These are phyloP conservation scores for Balansia obtecta DNA, from an alignment of 2,329 filamentous ascomycete genomes.

Conservation along the genomic window DNA sequence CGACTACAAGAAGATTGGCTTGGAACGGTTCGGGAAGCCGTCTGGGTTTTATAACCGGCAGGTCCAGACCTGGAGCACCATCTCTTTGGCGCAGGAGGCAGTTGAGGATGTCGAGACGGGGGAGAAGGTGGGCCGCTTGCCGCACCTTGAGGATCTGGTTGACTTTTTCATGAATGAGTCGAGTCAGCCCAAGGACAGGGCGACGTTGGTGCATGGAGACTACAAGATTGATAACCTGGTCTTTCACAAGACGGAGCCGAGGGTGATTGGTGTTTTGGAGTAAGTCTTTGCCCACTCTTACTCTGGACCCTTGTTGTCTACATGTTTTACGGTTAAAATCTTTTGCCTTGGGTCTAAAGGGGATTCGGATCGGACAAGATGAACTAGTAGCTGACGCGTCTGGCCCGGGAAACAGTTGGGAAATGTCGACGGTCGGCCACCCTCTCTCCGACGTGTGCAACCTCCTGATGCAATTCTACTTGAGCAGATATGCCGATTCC, in stretches of 20 bases:
- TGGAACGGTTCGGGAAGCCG: slow-evolving; percentile 61
- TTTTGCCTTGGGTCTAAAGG: too few species aligned
- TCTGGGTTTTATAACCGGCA: slow-evolving; percentile 77
- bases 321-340: not conserved
- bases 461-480: slow-evolving; percentile 37
- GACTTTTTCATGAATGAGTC: slow-evolving; percentile 59
- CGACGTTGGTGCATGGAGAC: slow-evolving; percentile 80
- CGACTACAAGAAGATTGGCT: slow-evolving; percentile 49
- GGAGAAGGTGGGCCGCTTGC: slow-evolving; percentile 66
- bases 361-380: not conserved
- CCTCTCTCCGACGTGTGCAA: slow-evolving; percentile 86
- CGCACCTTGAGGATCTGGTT: slow-evolving; percentile 71
- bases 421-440: slow-evolving; percentile 97
- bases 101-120: slow-evolving; percentile 67
- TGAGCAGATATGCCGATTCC: slow-evolving; percentile 15
- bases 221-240: slow-evolving; percentile 91
- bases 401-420: slow-evolving; percentile 48
- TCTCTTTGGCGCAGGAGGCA: slow-evolving; percentile 66
- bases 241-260: slow-evolving; percentile 78
- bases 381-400: not conserved
- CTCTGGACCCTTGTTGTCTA: not conserved
- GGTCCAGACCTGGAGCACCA: slow-evolving; percentile 67
- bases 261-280: slow-evolving; percentile 88
- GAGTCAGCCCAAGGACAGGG: slow-evolving; percentile 64
- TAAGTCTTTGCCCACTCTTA: slow-evolving; percentile 24